Conservation (phyloP, 2,329 filamentous ascomycete genomes). For the Annulohypoxylon truncatum region DNA sequence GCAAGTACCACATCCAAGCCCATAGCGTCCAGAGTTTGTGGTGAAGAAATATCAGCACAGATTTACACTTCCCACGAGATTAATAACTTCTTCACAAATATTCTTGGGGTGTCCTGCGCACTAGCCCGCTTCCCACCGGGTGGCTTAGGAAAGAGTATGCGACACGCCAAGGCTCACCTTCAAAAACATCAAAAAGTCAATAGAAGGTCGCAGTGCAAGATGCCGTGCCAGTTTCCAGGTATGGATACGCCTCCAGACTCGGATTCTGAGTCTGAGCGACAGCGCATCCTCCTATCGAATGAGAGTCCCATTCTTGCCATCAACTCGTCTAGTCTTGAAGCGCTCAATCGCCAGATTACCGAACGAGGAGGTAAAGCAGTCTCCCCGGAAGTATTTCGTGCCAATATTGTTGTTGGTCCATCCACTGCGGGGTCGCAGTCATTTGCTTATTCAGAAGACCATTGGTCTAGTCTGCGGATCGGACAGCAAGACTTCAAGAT, state of each 20-base stretch:
- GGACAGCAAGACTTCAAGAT: constrained; percentile 74
- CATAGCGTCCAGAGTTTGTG: constrained; percentile 78
- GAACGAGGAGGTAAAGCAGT: constrained; percentile 71
- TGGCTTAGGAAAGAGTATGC: constrained; percentile 66
- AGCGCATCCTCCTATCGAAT: constrained; percentile 84
- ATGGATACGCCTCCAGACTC: constrained; percentile 69
- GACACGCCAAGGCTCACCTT: constrained; percentile 78
- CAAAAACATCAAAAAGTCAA: constrained; percentile 64
- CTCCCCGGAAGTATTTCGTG: constrained; percentile 81
- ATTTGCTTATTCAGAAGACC: constrained; percentile 80
- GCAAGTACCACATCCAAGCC: constrained; percentile 53
- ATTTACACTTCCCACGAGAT: constrained; percentile 75
- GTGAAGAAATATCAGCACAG: constrained; percentile 78
- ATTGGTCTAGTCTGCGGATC: constrained; percentile 77
- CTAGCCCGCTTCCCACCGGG: constrained; percentile 85
- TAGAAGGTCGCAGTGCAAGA: constrained; percentile 40
- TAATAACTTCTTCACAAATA: constrained; percentile 80
- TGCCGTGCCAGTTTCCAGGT: constrained; percentile 67
- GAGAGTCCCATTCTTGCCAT: constrained; percentile 93
- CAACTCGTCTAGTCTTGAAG: constrained; percentile 81
- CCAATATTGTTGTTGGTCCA: constrained; percentile 83
- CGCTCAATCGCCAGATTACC: constrained; percentile 79
- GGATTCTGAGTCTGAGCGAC: constrained; percentile 60
- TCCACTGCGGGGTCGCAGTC: constrained; percentile 54
- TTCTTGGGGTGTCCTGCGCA: constrained; percentile 82